Percentiles rank a stretch among this genome's conserved stretches.
phyloP scores from a whole-genome alignment of 768 basidiomycete species.

The Rhodocollybia butyracea region DNA sequence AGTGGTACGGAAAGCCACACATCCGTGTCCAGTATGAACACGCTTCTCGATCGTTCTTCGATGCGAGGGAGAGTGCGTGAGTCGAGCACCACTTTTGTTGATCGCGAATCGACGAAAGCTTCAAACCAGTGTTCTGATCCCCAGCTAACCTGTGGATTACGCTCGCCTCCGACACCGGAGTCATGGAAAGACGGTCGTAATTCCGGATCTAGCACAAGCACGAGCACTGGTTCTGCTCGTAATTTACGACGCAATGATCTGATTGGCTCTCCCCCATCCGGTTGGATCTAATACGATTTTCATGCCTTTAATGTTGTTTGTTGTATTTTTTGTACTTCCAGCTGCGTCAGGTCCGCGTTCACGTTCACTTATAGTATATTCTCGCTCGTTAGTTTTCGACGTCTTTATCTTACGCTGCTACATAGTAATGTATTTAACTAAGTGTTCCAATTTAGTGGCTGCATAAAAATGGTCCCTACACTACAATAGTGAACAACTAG shows the following conservation, averaged over 20 bases:
- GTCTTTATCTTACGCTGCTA: too few relatives aligned
- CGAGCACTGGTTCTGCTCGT: too few relatives aligned
- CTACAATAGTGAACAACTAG: too few relatives aligned
- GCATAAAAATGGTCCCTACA: too few relatives aligned
- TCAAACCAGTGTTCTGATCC: not conserved
- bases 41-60: conserved; percentile 46
- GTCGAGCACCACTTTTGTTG: conserved; percentile 19
- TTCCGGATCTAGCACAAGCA: conserved; percentile 23
- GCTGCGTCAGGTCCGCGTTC: not conserved
- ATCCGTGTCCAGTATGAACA: conserved; percentile 59
- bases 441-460: too few relatives aligned
- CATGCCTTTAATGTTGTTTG: conserved; percentile 19
- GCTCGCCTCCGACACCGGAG: conserved; percentile 41
- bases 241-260: conserved; percentile 4
- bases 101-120: not conserved
- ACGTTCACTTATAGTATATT: too few relatives aligned
- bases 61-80: conserved; percentile 28
- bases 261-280: conserved; percentile 34
- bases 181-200: conserved; percentile 36
- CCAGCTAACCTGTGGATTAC: conserved; percentile 7
- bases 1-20: conserved; percentile 43
- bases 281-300: conserved; percentile 41
- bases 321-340: conserved; percentile 4
- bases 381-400: too few relatives aligned
- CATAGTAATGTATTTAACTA: too few relatives aligned